Evolutionary conservation across 257 asterid species (phyloP).

Genomic region (Orobanche coerulescens): DNA sequence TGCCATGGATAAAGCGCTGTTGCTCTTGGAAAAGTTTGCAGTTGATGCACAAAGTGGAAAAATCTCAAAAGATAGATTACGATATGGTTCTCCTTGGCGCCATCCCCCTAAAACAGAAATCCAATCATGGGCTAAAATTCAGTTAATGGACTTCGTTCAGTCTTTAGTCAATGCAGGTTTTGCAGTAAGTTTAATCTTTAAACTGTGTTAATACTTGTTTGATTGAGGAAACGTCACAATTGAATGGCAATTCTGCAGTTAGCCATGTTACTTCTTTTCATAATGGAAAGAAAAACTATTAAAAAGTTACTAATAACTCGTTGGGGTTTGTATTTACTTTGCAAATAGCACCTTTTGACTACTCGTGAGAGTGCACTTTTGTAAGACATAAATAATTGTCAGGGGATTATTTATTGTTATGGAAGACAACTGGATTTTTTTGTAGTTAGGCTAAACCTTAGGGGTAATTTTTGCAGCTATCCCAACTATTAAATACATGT

Average conservation of each 20-base stretch:
- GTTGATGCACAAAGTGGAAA: constrained; percentile 60
- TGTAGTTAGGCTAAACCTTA: neutral
- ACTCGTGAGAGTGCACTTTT: too few species aligned
- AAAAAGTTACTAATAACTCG: too few species aligned
- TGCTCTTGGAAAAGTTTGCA: constrained; percentile 63
- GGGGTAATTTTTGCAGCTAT: neutral
- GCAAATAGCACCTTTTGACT: too few species aligned
- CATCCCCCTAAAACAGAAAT: constrained; percentile 54
- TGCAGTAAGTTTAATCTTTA: constrained; percentile 46
- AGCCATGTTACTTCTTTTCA: neutral
- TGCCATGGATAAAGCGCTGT: constrained; percentile 77
- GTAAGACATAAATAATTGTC: neutral
- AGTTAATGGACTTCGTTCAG: constrained; percentile 86
- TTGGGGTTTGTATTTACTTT: too few species aligned
- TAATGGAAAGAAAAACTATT: too few species aligned
- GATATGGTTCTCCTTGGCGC: constrained; percentile 96
- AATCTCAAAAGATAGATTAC: constrained; percentile 54
- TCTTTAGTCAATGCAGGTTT: constrained; percentile 72
- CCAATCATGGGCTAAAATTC: constrained; percentile 76
- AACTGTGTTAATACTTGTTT: constrained; percentile 12
- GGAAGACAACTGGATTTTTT: neutral
- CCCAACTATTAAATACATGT: constrained; percentile 3
- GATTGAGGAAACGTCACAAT: constrained; percentile 9
- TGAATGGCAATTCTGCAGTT: constrained; percentile 8
- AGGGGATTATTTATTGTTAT: neutral